These are phyloP conservation scores for Trypanosoma scelopori DNA, from an alignment of 208 protist genomes.

Conservation along the genomic window DNA sequence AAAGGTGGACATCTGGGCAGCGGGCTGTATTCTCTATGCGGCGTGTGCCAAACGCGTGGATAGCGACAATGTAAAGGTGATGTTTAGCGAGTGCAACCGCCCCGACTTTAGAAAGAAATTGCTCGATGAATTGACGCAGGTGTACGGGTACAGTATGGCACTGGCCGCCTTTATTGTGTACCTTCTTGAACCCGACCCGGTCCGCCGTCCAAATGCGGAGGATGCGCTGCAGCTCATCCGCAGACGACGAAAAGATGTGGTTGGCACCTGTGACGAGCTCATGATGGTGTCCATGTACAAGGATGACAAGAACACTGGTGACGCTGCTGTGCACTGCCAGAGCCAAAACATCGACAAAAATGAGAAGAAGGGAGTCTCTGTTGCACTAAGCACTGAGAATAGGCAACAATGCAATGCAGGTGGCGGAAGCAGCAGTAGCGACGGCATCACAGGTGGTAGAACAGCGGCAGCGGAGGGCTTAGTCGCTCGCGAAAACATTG, in stretches of 20 bases:
- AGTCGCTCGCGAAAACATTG: too few species aligned
- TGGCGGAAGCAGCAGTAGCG: too few species aligned
- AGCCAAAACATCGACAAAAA: not conserved
- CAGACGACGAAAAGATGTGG: constrained; percentile 6
- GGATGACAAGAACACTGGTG: not conserved
- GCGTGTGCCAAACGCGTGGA: constrained; percentile 58
- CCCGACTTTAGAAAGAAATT: constrained; percentile 42
- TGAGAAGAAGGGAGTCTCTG: not conserved
- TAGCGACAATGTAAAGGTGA: constrained; percentile 53
- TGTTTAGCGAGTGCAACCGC: constrained; percentile 55
- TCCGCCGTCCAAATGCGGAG: constrained; percentile 35
- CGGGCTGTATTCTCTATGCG: constrained; percentile 97
- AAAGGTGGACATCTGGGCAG: constrained; percentile 98
- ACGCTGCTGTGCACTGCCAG: too few species aligned
- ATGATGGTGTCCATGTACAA: constrained; percentile 25
- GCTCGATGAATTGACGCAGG: constrained; percentile 38
- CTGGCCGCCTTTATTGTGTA: constrained; percentile 40
- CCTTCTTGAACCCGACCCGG: constrained; percentile 43
- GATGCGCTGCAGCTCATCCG: constrained; percentile 39
- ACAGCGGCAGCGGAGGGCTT: too few species aligned
- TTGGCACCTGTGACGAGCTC: not conserved
- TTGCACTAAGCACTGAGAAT: not conserved
- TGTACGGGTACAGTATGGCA: constrained; percentile 52
- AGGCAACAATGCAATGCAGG: not conserved
- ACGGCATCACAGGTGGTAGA: too few species aligned